Evolutionary conservation across 495 filamentous ascomycete genomes (phyloP).

Genomic region (Hypoxylon lienhwacheense): DNA sequence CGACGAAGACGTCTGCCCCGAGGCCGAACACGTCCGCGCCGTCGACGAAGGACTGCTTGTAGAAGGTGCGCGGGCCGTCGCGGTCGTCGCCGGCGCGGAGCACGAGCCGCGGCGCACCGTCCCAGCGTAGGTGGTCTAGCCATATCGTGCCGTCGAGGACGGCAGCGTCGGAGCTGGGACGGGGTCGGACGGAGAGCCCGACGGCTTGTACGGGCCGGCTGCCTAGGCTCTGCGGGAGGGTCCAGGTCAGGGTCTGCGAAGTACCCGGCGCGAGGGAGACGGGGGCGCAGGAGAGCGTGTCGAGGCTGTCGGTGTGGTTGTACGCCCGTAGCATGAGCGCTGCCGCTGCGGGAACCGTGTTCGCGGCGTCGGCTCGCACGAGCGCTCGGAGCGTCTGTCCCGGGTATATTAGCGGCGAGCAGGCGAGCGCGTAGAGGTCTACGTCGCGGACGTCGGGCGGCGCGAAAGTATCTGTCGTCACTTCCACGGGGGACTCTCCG

Average conservation of each 20-base stretch:
- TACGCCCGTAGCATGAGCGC: constrained; percentile 27
- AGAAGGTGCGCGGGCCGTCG: constrained; percentile 15
- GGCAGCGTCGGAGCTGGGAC: background rate
- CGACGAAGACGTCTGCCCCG: constrained; percentile 7
- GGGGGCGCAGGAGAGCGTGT: background rate
- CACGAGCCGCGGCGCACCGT: constrained; percentile 24
- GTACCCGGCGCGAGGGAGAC: background rate
- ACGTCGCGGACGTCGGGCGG: constrained; percentile 20
- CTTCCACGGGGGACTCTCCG: background rate
- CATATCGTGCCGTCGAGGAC: constrained; percentile 21
- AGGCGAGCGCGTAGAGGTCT: constrained; percentile 30
- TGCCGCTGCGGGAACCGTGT: background rate
- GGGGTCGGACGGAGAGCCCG: constrained; percentile 12
- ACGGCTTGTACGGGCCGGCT: constrained; percentile 34
- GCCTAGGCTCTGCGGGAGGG: constrained; percentile 21
- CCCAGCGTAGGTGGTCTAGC: constrained; percentile 31
- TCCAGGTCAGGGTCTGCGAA: constrained; percentile 17
- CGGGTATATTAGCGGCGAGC: constrained; percentile 36
- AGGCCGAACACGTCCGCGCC: constrained; percentile 26
- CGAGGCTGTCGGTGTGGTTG: constrained; percentile 18
- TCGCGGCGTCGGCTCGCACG: constrained; percentile 2
- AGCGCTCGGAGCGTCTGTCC: constrained; percentile 31
- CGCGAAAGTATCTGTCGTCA: constrained; percentile 33
- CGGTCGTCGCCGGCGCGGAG: background rate
- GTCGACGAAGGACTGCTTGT: constrained; percentile 36